These are phyloP conservation scores for Backusella morwellensis DNA, from an alignment of 192 early-diverging fungal genomes.

Conservation along the genomic window DNA sequence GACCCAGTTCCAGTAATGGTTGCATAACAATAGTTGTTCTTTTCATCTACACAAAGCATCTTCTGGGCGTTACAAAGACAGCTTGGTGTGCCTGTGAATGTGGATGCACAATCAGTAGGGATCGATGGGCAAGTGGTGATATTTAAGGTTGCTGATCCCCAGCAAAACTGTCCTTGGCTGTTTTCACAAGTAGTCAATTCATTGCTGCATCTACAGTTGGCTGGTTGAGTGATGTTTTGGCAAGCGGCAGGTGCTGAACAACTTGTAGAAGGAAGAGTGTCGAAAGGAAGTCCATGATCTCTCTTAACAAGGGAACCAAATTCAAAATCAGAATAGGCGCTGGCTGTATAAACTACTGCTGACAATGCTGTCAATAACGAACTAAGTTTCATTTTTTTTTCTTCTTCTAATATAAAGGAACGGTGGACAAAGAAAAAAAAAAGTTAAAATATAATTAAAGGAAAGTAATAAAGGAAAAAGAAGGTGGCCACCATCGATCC, in stretches of 20 bases:
- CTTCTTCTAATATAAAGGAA: not conserved
- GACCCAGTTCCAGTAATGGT: not conserved
- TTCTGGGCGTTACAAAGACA: conserved; percentile 21
- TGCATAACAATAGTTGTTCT: conserved; percentile 26
- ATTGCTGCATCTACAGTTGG: conserved; percentile 24
- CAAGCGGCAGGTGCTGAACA: conserved; percentile 15
- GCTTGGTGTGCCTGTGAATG: conserved; percentile 1
- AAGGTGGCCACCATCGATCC: not conserved
- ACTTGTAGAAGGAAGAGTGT: conserved; percentile 10
- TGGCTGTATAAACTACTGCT: not conserved
- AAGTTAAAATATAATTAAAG: not conserved
- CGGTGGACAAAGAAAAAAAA: too few relatives aligned
- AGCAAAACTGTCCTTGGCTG: conserved; percentile 15
- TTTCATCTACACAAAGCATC: conserved; percentile 29
- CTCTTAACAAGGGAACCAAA: conserved; percentile 15
- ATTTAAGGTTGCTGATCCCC: conserved; percentile 18
- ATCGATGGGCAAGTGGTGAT: conserved; percentile 18
- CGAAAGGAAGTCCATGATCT: conserved; percentile 23
- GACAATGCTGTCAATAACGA: not conserved
- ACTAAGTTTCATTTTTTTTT: conserved; percentile 10
- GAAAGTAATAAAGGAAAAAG: not conserved
- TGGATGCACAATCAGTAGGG: conserved; percentile 6
- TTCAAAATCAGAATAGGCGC: not conserved
- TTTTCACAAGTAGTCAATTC: conserved; percentile 19
- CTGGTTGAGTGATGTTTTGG: not conserved